These are phyloP conservation scores for Baorangia bicolor DNA, from an alignment of 768 basidiomycete genomes.

Conservation along the genomic window DNA sequence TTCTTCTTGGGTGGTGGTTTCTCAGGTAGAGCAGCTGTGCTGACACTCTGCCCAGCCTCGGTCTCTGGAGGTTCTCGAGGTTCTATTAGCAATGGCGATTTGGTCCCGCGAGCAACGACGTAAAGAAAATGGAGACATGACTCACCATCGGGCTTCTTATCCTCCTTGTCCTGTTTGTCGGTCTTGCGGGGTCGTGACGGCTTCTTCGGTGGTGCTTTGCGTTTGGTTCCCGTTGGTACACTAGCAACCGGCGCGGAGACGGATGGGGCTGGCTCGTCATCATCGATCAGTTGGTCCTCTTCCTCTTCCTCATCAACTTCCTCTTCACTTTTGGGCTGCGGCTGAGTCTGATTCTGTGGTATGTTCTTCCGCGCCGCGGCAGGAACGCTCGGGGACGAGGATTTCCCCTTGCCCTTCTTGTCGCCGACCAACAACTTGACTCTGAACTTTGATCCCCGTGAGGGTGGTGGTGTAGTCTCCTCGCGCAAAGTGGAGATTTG, in stretches of 20 bases:
- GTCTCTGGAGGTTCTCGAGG: constrained; percentile 29
- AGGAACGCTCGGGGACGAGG: constrained; percentile 32
- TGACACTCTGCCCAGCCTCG: constrained; percentile 20
- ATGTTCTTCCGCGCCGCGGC: constrained; percentile 19
- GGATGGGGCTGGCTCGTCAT: constrained; percentile 41
- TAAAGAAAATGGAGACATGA: constrained; percentile 30
- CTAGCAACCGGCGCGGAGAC: constrained; percentile 28
- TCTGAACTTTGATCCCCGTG: constrained; percentile 39
- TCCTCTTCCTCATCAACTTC: constrained; percentile 66
- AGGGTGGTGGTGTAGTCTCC: constrained; percentile 68
- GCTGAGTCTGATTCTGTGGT: constrained; percentile 18
- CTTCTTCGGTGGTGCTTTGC: constrained; percentile 48
- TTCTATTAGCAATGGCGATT: constrained; percentile 22
- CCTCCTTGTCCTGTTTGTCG: constrained; percentile 45
- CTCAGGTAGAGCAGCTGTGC: constrained; percentile 24
- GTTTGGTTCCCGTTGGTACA: constrained; percentile 43
- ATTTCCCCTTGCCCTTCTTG: constrained; percentile 37
- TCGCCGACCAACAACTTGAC: constrained; percentile 54
- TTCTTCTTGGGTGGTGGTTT: constrained; percentile 50
- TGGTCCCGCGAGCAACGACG: constrained; percentile 6
- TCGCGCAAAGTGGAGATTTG: constrained; percentile 77
- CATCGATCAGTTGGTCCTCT: constrained; percentile 81
- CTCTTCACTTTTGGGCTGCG: constrained; percentile 36
- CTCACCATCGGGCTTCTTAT: constrained; percentile 47
- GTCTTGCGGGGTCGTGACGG: constrained; percentile 52